Percentiles rank a stretch among this genome's conserved stretches.
Evolutionary conservation across 2,329 filamentous ascomycete species (phyloP).

Genomic region (Chaetomium olivaceum): DNA sequence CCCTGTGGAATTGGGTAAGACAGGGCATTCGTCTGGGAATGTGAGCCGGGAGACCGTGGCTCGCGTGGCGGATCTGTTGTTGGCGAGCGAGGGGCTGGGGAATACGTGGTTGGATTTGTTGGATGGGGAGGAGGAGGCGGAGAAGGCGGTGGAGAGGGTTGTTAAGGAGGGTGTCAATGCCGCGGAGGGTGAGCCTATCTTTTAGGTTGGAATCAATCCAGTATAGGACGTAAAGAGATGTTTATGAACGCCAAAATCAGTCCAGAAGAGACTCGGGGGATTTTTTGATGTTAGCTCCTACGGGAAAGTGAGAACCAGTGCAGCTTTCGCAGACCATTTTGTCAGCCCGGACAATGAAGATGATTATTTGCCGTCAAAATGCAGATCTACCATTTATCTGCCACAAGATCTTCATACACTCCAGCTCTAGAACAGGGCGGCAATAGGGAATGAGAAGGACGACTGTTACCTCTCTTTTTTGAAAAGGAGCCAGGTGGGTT

Average conservation of each 20-base stretch:
- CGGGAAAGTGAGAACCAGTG: no score
- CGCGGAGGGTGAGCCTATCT: constrained; percentile 51
- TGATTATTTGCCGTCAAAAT: not conserved
- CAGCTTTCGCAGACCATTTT: no score
- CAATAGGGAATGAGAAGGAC: no score
- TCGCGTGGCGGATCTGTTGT: constrained; percentile 54
- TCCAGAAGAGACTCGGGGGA: no score
- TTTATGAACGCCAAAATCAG: no score
- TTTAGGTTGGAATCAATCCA: constrained; percentile 1
- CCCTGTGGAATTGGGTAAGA: constrained; percentile 51
- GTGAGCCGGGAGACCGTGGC: constrained; percentile 63
- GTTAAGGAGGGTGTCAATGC: constrained; percentile 52
- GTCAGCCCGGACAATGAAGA: no score
- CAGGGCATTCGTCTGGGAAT: constrained; percentile 40
- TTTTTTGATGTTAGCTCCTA: no score
- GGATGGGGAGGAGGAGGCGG: constrained; percentile 53
- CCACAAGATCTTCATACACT: not conserved
- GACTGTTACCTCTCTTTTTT: no score
- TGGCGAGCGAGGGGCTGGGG: constrained; percentile 51
- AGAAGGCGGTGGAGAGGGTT: constrained; percentile 50
- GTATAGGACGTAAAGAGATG: no score
- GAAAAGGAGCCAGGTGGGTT: no score
- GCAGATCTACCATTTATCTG: not conserved
- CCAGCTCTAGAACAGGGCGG: not conserved
- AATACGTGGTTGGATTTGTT: constrained; percentile 58